phyloP scores from a whole-genome alignment of 768 basidiomycete species.

The Amanita exitialis region DNA sequence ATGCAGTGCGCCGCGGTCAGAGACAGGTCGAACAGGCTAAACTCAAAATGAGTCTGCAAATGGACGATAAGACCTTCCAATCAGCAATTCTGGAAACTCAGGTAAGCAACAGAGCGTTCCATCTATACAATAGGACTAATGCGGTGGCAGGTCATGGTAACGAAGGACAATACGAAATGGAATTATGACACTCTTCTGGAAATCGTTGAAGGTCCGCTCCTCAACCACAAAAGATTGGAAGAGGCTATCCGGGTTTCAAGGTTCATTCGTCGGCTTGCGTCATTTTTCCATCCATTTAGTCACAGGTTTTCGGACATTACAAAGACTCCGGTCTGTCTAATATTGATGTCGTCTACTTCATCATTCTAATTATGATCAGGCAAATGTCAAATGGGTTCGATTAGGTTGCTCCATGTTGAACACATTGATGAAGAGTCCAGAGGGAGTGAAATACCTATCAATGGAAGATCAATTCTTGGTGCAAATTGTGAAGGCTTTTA shows the following conservation, averaged over 20 bases:
- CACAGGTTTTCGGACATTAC: constrained; percentile 82
- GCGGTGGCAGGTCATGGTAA: constrained; percentile 61
- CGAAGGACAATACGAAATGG: constrained; percentile 89
- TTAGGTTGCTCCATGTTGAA: constrained; percentile 76
- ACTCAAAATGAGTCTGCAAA: constrained; percentile 83
- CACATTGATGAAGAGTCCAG: constrained; percentile 73
- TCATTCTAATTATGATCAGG: constrained; percentile 28
- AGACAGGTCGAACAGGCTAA: constrained; percentile 86
- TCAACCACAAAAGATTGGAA: constrained; percentile 87
- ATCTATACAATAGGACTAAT: background rate
- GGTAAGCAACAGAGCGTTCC: constrained; percentile 27
- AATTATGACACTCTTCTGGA: constrained; percentile 84
- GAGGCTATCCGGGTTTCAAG: constrained; percentile 88
- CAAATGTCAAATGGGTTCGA: constrained; percentile 76
- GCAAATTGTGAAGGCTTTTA: constrained; percentile 82
- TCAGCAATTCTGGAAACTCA: constrained; percentile 78
- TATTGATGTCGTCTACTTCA: background rate
- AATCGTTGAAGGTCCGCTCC: constrained; percentile 83
- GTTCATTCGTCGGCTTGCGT: constrained; percentile 84
- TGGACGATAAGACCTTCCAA: constrained; percentile 93
- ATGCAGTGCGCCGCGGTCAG: constrained; percentile 79
- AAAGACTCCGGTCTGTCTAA: constrained; percentile 44
- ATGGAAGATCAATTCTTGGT: constrained; percentile 77
- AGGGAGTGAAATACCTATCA: constrained; percentile 74
- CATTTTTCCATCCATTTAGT: constrained; percentile 87